Percentiles rank a stretch among this genome's conserved stretches.
Evolutionary conservation across 805 yeast species (phyloP).

Genomic region (Isabelozyma rhagii): DNA sequence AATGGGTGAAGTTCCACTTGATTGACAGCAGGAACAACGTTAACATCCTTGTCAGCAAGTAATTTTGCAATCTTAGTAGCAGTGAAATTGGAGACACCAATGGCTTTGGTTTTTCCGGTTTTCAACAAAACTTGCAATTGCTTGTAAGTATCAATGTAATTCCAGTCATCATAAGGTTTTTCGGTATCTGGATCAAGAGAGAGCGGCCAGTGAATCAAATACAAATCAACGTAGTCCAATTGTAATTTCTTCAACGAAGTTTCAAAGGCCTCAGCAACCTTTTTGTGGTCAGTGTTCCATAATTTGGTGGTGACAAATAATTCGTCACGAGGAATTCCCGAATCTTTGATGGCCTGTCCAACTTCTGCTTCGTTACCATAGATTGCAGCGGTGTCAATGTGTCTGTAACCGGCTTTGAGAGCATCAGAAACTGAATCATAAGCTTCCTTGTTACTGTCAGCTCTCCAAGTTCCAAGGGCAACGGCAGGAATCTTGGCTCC

Average conservation of each 20-base stretch:
- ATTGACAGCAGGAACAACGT: constrained; percentile 47
- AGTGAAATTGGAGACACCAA: constrained; percentile 59
- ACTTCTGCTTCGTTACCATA: constrained; percentile 64
- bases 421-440: constrained; percentile 59
- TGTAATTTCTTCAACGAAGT: constrained; percentile 58
- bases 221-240: constrained; percentile 70
- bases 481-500: constrained; percentile 63
- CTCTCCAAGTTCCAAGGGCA: constrained; percentile 75
- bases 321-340: constrained; percentile 62
- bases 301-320: constrained; percentile 68
- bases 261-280: constrained; percentile 50
- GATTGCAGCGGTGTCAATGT: constrained; percentile 69
- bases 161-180: constrained; percentile 16
- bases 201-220: constrained; percentile 75
- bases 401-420: constrained; percentile 63
- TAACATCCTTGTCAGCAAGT: constrained; percentile 34
- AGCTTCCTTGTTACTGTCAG: constrained; percentile 49
- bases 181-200: constrained; percentile 8
- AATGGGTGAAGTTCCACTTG: constrained; percentile 45
- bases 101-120: constrained; percentile 37
- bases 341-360: constrained; percentile 47
- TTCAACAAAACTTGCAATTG: constrained; percentile 29
- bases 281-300: constrained; percentile 50
- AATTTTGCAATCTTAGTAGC: constrained; percentile 42
- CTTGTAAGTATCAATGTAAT: constrained; percentile 41